A percentile compares a stretch with the other conserved stretches of the same genome.
Conservation (phyloP, 2,329 filamentous ascomycete genomes). For the Microcyclospora tardicrescens region DNA sequence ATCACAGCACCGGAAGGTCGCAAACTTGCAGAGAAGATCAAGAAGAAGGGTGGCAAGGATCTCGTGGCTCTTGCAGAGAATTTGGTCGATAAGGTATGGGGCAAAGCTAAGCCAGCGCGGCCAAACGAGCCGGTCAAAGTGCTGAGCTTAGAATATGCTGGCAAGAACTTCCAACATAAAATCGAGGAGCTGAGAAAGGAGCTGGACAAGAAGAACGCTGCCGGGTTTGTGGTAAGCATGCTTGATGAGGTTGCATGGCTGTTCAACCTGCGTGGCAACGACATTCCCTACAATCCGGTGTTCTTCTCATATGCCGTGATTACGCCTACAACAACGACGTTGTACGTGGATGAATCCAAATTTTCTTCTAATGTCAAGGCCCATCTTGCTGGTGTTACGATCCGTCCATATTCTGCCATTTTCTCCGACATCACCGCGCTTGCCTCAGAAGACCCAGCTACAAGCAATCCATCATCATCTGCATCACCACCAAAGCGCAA, state of each 20-base stretch:
- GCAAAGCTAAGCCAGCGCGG: constrained; percentile 53
- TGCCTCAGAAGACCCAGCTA: constrained; percentile 29
- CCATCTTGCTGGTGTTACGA: constrained; percentile 58
- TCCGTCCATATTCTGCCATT: constrained; percentile 73
- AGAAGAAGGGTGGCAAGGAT: constrained; percentile 68
- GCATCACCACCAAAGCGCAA: constrained; percentile 39
- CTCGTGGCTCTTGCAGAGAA: constrained; percentile 68
- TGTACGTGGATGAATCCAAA: constrained; percentile 77
- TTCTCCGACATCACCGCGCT: constrained; percentile 64
- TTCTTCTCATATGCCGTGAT: constrained; percentile 95
- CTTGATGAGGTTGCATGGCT: constrained; percentile 96
- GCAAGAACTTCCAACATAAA: constrained; percentile 72
- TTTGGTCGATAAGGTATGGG: constrained; percentile 87
- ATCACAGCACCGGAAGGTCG: constrained; percentile 60
- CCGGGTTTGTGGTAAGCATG: constrained; percentile 83
- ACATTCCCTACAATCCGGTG: constrained; percentile 95
- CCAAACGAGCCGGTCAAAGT: constrained; percentile 66
- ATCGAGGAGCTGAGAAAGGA: constrained; percentile 80
- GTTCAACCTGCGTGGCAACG: constrained; percentile 90
- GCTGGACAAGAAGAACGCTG: constrained; percentile 74
- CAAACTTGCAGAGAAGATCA: constrained; percentile 74
- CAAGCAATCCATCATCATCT: constrained; percentile 7
- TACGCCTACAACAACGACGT: constrained; percentile 58
- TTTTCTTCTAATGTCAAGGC: constrained; percentile 53
- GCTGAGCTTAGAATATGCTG: constrained; percentile 59